Base-by-base conservation (phyloP, 306 rosid species). In the Myrica gale region DNA sequence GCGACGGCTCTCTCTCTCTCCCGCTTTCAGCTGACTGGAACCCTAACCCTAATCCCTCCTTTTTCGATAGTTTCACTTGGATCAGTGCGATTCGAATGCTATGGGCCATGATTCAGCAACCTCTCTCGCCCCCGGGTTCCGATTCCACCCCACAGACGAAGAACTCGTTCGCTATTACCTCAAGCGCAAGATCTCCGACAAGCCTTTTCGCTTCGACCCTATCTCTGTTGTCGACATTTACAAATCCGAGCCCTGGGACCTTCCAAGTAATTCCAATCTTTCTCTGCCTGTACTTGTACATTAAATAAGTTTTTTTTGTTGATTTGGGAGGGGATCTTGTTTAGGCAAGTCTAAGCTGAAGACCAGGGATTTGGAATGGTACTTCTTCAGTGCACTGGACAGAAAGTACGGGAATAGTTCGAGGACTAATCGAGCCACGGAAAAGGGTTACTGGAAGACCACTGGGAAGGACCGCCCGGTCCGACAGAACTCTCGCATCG, bases 131-230 rank as follows among this genome's bases (percentile, higher is more conserved):
- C 98, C 98, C 1, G 98, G 98, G 0, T 95, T 92, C 87, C 96
- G 98, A 76, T 95, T 95, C 81, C 96, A 95, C 72, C 98, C 98
- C 3, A 95, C 98, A 1, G 98, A 92, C 42, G 97, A 92, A 63
- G 98, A 95, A 43, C 88, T 95, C 5, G 87, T 94, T 23, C 74
- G 86, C 4, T 91, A 77, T 83, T 95, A 92, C 74, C 91, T 95
- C 3, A 88, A 84, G 83, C 96, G 96, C 21, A 87, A 88, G 83
- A 80, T 92, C 69, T 74, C 81, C 47, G 90, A 92, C 37, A 88
- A 76, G 43, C 21, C 83, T 10, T 63, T 80, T 75, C 90, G 81
- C 0, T 63, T 84, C 41, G 93, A 92, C 58, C 88, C 88, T 12
- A 89, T 95, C 63, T 91, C 86, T 8, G 87, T 82, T 57, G 43